Base-by-base conservation (phyloP, 2,329 filamentous ascomycete genomes). In the Mycocentrospora acerina region DNA sequence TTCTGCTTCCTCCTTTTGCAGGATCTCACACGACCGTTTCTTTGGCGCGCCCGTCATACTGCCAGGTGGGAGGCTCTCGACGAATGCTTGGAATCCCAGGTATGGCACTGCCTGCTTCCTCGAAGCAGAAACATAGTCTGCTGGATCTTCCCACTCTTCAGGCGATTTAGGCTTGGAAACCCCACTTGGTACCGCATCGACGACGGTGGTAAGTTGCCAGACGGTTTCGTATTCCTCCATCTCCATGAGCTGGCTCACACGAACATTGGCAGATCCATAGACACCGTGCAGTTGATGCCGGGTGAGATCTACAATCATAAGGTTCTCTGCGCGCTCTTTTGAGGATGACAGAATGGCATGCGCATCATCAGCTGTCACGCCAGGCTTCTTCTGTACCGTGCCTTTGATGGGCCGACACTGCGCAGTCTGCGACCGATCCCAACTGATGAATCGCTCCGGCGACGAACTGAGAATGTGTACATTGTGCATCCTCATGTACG, bases 231-330 rank as follows among this genome's bases (percentile, higher is more conserved):
- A 94, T 61, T 95, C 90, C 67, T 96, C 90, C 1, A 97, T 86
- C 42, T 83, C 79, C 71, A 96, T 86, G 16, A 96, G 72, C 38
- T 89, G 84, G 11, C 83, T 81, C 2, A 95, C 89, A 5, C 71
- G 65, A 1, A 96, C 89, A 42, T 80, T 79, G 0, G 82, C 83
- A 1, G 85, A 78, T 4, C 87, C 88, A 44, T 85, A 88, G 7
- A 95, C 83, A n/a, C 84, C 82, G 66, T 94, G 86, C 10, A 97
- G 74, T 65, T 97, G 91, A 60, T 97, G 91, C 0, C 91, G 81
- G n/a, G 96, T 93, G 1, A 97, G 76, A 65, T 97, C 91, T 2
- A 95, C 90, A 56, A 97, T 96, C 93, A 97, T 97, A 16, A 97
- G 78, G 60, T 97, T 97, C 71, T 97, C 91, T 0, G 91, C 91